Evolutionary conservation across 129 eudicot genomes (phyloP), one percentile per base, ranked within the genome.

Genomic region (Artemisia argyi): DNA sequence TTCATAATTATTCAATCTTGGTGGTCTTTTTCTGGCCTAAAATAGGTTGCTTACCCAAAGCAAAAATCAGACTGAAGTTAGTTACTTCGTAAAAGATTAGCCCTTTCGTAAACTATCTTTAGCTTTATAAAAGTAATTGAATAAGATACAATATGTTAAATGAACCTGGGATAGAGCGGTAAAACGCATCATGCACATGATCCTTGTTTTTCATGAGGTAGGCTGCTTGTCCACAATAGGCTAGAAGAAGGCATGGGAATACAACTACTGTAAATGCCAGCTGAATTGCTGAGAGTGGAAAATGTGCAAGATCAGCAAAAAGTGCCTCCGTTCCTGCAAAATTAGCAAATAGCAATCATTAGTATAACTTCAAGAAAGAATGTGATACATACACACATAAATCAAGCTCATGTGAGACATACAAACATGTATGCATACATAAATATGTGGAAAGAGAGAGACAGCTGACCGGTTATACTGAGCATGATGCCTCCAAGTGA

Each of bases 161-260:
- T 28, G 68, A 65, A 89, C 98, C 98, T 83, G 98, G 98, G 69
- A 93, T 93, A 68, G 98, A 93, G 56, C 85, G 97, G 80, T 93
- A 93, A 77, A 93, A 93, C 39, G 98, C 97, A 81, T 93, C 97
- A 16, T 18, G 2, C 24, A 77, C 97, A 75, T 93, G 98, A 2
- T 90, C 96, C 69, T 82, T 77, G 72, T 93, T 84, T 67, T 89
- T 58, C 84, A 85, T 84, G 67, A 93, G 97, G 74, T 93, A 93
- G 11, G 98, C 98, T 18, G 98, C 98, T 81, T 93, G 98, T 39
- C 98, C 98, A 55, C 87, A 85, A 81, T 93, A 93, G 30, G 98
- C 97, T 75, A 93, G 56, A 75, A 93, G 97, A 85, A 93, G 98
- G 79, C 96, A 87, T 12, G 98, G 98, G 73, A 93, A 93, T 54